Base-by-base conservation (phyloP, 148 eudicot species). In the Vaccinium macrocarpon region DNA sequence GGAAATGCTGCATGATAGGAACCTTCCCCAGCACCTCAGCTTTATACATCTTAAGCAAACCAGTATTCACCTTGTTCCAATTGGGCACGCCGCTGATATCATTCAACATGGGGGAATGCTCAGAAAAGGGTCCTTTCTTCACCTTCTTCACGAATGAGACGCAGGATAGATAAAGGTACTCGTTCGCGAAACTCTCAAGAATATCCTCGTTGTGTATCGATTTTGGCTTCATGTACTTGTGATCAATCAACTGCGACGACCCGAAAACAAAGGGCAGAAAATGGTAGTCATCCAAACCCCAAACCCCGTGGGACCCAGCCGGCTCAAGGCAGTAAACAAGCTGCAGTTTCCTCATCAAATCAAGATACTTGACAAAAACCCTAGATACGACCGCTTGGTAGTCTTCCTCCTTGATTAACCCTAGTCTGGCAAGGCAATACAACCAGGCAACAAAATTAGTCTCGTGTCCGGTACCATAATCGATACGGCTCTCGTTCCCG, bases 221-320 rank as follows among this genome's bases (percentile, higher is more conserved):
- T 76, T 96, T 96, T 1, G 99, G 99, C 88, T 96, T 96, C 98
- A 96, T 94, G 72, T 96, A 96, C 91, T 94, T 96, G 83, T 96
- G 99, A 86, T 91, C 97, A 87, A 96, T 87, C 79, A 96, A 90
- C 92, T 96, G 99, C 3, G 99, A 93, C 0, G 99, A 88, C 53
- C 99, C 99, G 56, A 94, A 96, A 15, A 96, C 89, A 57, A 94
- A 96, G 0, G 99, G 98, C 84, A 96, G 84, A 64, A 94, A 96
- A 78, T 96, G 98, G 66, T 96, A 94, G 88, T 96, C 99, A 90
- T 96, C 99, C 11, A 96, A 91, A 14, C 99, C 99, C 99, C 99
- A 96, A 66, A 96, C 99, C 14, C 99, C 99, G 56, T 96, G 99
- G 38, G 98, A 94, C 48, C 98, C 99, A 2, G 98, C 99, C 10